Conservation (phyloP, 495 filamentous ascomycete species). For the Aspergillus hancockii region DNA sequence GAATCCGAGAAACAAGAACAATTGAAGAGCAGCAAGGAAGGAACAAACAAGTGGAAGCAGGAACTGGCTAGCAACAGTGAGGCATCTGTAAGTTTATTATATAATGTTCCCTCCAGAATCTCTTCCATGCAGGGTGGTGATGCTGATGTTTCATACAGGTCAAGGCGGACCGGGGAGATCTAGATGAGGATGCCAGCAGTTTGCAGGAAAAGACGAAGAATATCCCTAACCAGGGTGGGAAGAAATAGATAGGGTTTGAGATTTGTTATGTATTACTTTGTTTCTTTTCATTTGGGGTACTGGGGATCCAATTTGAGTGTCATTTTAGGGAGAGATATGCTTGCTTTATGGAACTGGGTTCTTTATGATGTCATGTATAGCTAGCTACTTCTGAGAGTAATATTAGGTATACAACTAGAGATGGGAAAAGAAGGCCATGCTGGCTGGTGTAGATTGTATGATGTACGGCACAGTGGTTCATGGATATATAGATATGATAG, state of each 20-base stretch:
- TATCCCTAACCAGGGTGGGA: conserved; percentile 19
- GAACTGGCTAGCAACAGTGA: conserved; percentile 81
- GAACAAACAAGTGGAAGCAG: conserved; percentile 78
- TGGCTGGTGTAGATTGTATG: neutral
- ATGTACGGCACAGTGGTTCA: no score
- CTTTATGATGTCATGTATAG: neutral
- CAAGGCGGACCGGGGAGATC: conserved; percentile 64
- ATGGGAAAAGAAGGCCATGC: neutral
- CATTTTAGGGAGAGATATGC: neutral
- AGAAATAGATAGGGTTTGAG: conserved; percentile 20
- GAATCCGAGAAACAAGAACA: conserved; percentile 75
- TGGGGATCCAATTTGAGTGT: neutral
- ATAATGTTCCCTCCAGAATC: neutral
- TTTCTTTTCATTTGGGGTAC: neutral
- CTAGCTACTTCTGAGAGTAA: neutral
- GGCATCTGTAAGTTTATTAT: conserved; percentile 66
- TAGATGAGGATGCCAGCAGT: conserved; percentile 42
- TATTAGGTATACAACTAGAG: neutral
- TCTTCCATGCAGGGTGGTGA: neutral
- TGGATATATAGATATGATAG: no score
- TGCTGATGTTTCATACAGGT: conserved; percentile 41
- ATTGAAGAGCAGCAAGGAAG: conserved; percentile 67
- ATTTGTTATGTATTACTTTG: neutral
- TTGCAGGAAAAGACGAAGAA: conserved; percentile 55
- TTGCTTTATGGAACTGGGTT: neutral